Conservation (phyloP, 2,329 filamentous ascomycete species). For the Penicillium griseofulvum region DNA sequence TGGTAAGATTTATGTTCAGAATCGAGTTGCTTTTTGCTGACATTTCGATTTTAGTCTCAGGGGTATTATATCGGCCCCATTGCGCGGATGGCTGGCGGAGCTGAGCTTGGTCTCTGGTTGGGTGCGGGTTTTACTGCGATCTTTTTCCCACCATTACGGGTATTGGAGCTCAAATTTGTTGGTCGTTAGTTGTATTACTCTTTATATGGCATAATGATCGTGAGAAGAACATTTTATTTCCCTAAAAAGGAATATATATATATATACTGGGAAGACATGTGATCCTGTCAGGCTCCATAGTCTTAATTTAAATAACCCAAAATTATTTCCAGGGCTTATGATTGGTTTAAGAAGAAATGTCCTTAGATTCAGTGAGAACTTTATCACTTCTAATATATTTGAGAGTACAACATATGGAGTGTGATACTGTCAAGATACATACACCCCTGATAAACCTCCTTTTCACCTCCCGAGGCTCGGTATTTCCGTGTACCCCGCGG, state of each 20-base stretch:
- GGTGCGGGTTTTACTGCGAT: slow-evolving; percentile 35
- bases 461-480: background rate
- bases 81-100: slow-evolving; percentile 32
- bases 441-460: no score
- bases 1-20: slow-evolving; percentile 28
- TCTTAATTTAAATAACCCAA: no score
- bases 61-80: slow-evolving; percentile 41
- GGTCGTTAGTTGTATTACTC: slow-evolving; percentile 22
- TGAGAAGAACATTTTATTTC: background rate
- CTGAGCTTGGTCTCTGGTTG: slow-evolving; percentile 41
- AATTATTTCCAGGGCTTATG: no score
- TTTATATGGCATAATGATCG: background rate
- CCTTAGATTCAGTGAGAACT: no score
- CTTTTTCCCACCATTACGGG: slow-evolving; percentile 36
- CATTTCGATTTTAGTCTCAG: slow-evolving; percentile 29
- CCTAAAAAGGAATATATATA: background rate
- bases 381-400: no score
- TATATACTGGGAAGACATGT: background rate
- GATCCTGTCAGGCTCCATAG: no score
- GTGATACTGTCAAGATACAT: no score
- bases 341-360: no score
- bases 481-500: background rate
- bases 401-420: no score
- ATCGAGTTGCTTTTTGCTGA: background rate
- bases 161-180: slow-evolving; percentile 32